Evolutionary conservation across 1,284 basidiomycete genomes (phyloP).

Genomic region (Wolfiporia cocos): DNA sequence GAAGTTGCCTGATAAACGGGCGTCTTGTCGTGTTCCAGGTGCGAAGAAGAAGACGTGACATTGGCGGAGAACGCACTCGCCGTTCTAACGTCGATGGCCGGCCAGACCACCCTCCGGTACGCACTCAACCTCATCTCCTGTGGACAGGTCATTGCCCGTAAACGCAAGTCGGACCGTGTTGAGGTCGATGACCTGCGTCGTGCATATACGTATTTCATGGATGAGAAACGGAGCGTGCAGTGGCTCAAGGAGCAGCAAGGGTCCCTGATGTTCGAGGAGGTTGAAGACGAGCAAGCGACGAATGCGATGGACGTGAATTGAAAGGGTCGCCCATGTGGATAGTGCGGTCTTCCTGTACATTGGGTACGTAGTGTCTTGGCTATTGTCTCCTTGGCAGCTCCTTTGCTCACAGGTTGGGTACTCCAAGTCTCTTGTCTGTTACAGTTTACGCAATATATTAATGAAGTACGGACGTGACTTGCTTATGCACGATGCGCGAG

Average conservation of each 20-base stretch:
- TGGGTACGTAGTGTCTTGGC: constrained; percentile 13
- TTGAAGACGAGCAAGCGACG: constrained; percentile 27
- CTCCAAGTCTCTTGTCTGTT: constrained; percentile 3
- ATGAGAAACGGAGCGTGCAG: constrained; percentile 91
- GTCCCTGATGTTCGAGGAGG: constrained; percentile 66
- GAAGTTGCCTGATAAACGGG: constrained; percentile 2
- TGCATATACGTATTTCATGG: constrained; percentile 89
- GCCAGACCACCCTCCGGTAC: constrained; percentile 84
- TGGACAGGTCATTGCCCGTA: constrained; percentile 76
- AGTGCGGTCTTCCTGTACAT: neutral
- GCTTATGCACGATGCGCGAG: constrained; percentile 2
- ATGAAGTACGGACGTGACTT: constrained; percentile 4
- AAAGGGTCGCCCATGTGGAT: constrained; percentile 3
- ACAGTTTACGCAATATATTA: neutral
- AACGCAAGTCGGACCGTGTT: constrained; percentile 73
- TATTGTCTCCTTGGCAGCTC: constrained; percentile 1
- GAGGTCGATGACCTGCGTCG: constrained; percentile 81
- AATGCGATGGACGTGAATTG: constrained; percentile 29
- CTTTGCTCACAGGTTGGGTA: neutral
- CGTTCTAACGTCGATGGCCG: constrained; percentile 82
- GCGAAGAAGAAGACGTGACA: constrained; percentile 95
- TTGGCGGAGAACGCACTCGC: constrained; percentile 70
- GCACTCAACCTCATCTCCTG: constrained; percentile 92
- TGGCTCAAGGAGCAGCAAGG: constrained; percentile 89
- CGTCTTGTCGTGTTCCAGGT: constrained; percentile 39